Evolutionary conservation across 1,139 yeast genomes (phyloP).

Genomic region (Debaryomyces robertsiae): DNA sequence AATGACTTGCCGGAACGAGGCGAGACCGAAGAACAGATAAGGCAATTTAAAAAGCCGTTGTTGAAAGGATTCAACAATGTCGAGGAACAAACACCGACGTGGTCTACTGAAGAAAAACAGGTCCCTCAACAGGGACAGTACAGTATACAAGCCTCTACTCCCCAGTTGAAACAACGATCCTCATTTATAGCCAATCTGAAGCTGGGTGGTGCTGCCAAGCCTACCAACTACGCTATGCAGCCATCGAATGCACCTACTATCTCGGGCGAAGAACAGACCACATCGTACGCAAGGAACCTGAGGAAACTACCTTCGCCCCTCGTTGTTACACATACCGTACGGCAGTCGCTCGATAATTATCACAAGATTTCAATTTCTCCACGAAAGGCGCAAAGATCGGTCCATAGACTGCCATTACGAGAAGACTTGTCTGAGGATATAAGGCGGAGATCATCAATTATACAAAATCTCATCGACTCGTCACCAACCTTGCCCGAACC

Average conservation of each 20-base stretch:
- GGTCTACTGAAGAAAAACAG: conserved; percentile 38
- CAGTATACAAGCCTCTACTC: conserved; percentile 38
- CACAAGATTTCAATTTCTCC: conserved; percentile 42
- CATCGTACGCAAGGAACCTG: conserved; percentile 11
- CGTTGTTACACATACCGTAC: conserved; percentile 27
- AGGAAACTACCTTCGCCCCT: conserved; percentile 15
- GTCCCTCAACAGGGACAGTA: conserved; percentile 15
- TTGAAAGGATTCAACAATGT: conserved; percentile 20
- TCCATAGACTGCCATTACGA: conserved; percentile 21
- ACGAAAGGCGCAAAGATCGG: conserved; percentile 21
- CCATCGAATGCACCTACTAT: conserved; percentile 26
- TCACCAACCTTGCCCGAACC: conserved; percentile 57
- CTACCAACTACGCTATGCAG: conserved; percentile 25
- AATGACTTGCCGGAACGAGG: conserved; percentile 12
- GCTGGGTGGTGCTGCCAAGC: conserved; percentile 2
- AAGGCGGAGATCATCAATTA: conserved; percentile 42
- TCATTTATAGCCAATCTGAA: conserved; percentile 13
- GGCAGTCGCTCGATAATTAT: conserved; percentile 40
- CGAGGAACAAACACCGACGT: conserved; percentile 41
- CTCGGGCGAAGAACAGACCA: conserved; percentile 14
- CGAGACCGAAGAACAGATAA: conserved; percentile 9
- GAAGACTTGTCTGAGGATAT: conserved; percentile 19
- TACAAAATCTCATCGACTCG: conserved; percentile 47
- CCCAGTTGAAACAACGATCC: conserved; percentile 30
- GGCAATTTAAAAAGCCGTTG: conserved; percentile 25